A percentile compares a stretch with the other conserved stretches of the same genome.
These are phyloP conservation scores for Pugionium dolabratum DNA, from an alignment of 345 rosid species.

Conservation along the genomic window DNA sequence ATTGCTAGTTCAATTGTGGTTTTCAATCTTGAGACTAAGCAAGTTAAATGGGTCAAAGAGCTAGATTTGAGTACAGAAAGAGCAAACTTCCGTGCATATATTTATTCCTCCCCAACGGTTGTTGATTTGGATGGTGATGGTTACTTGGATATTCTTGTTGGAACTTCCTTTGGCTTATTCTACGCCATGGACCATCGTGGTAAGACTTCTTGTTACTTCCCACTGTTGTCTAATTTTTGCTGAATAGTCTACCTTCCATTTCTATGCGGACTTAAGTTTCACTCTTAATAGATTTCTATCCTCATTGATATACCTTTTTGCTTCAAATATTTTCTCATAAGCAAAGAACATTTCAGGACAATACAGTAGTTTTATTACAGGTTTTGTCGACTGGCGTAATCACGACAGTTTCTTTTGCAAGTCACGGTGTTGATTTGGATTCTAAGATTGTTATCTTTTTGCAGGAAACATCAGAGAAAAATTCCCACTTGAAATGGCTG, in stretches of 20 bases:
- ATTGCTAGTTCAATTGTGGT: constrained; percentile 88
- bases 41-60: constrained; percentile 85
- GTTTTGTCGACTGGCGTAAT: constrained; percentile 11
- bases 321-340: constrained; percentile 3
- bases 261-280: constrained; percentile 5
- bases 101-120: constrained; percentile 92
- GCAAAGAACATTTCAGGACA: constrained; percentile 11
- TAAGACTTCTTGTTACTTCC: constrained; percentile 40
- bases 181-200: constrained; percentile 97
- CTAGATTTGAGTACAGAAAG: constrained; percentile 86
- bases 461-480: constrained; percentile 80
- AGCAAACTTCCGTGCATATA: constrained; percentile 72
- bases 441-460: constrained; percentile 32
- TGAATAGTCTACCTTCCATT: constrained; percentile 16
- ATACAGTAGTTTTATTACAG: neutral
- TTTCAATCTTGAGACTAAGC: constrained; percentile 96
- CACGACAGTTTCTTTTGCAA: constrained; percentile 32
- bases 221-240: neutral
- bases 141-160: constrained; percentile 92
- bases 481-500: constrained; percentile 98
- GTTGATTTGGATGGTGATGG: constrained; percentile 99
- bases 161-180: constrained; percentile 94
- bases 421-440: constrained; percentile 32
- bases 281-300: constrained; percentile 9
- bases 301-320: constrained; percentile 2